phyloP scores from a whole-genome alignment of 164 flowering plant species.

The Macadamia tetraphylla region DNA sequence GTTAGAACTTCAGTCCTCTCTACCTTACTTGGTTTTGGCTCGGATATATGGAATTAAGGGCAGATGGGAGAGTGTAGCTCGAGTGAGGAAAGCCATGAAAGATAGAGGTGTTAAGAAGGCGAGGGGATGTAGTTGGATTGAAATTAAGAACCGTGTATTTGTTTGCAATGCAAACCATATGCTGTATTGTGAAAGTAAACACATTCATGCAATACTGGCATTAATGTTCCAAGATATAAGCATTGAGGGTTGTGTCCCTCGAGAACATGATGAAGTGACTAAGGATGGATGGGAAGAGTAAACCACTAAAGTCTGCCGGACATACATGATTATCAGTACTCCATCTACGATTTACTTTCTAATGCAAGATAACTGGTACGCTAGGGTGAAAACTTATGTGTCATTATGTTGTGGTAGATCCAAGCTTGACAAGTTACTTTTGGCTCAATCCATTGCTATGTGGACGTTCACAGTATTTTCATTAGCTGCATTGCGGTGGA shows the following conservation, averaged over 20 bases:
- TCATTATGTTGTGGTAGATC: too few relatives aligned
- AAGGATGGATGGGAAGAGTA: conserved; percentile 12
- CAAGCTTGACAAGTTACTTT: too few relatives aligned
- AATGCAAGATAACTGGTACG: too few relatives aligned
- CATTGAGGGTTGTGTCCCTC: conserved; percentile 12
- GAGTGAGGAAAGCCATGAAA: conserved; percentile 38
- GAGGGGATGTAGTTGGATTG: conserved; percentile 51
- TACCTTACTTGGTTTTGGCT: conserved; percentile 46
- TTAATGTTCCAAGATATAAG: conserved; percentile 31
- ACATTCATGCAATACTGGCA: conserved; percentile 24
- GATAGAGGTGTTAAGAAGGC: conserved; percentile 25
- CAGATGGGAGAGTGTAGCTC: conserved; percentile 57
- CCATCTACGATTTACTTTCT: too few relatives aligned
- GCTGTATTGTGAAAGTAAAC: conserved; percentile 28
- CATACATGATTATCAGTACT: too few relatives aligned
- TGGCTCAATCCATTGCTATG: too few relatives aligned
- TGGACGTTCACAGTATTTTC: too few relatives aligned
- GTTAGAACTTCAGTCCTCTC: conserved; percentile 32
- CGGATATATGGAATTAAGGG: conserved; percentile 40
- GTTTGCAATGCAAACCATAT: conserved; percentile 33
- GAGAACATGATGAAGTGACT: conserved; percentile 4
- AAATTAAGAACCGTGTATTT: conserved; percentile 27
- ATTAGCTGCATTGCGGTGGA: too few relatives aligned
- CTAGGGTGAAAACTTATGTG: too few relatives aligned
- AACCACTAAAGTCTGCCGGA: background rate